Conservation (phyloP, 1,284 basidiomycete species). For the Bondarzewia mesenterica region DNA sequence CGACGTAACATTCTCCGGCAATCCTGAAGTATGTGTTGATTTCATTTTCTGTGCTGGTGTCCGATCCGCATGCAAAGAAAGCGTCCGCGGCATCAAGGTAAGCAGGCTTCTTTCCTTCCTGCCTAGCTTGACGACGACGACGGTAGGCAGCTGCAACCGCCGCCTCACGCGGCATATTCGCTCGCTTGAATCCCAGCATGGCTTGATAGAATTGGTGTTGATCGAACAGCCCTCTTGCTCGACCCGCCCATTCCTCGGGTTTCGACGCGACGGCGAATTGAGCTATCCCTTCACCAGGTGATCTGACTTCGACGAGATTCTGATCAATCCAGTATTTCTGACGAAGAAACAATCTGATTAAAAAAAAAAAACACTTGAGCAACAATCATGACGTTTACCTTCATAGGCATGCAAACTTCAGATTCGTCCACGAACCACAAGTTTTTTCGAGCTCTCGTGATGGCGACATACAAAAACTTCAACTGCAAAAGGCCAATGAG, state of each 20-base stretch:
- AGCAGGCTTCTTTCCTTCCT: constrained; percentile 21
- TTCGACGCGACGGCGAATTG: constrained; percentile 40
- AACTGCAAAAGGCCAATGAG: constrained; percentile 29
- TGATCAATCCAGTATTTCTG: constrained; percentile 42
- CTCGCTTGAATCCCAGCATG: constrained; percentile 53
- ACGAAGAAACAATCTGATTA: not conserved
- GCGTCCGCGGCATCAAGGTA: constrained; percentile 30
- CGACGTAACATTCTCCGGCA: constrained; percentile 34
- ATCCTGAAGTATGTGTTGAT: constrained; percentile 23
- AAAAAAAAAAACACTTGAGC: not conserved
- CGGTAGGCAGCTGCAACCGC: constrained; percentile 39
- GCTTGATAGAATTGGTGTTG: constrained; percentile 51
- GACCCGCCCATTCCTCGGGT: constrained; percentile 45
- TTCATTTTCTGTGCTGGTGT: not conserved
- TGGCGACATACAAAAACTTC: constrained; percentile 62
- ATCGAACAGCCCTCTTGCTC: constrained; percentile 44
- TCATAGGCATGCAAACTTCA: constrained; percentile 46
- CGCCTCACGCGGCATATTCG: constrained; percentile 33
- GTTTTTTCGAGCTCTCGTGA: constrained; percentile 60
- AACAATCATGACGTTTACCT: constrained; percentile 27
- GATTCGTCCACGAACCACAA: constrained; percentile 63
- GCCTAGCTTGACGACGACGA: constrained; percentile 32
- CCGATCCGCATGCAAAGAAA: not conserved
- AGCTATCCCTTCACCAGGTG: constrained; percentile 36
- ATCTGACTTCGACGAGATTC: constrained; percentile 33